A percentile compares a stretch with the other conserved stretches of the same genome.
These are phyloP conservation scores for Hanseniaspora taiwanica DNA, from an alignment of 805 yeast genomes.

Conservation along the genomic window DNA sequence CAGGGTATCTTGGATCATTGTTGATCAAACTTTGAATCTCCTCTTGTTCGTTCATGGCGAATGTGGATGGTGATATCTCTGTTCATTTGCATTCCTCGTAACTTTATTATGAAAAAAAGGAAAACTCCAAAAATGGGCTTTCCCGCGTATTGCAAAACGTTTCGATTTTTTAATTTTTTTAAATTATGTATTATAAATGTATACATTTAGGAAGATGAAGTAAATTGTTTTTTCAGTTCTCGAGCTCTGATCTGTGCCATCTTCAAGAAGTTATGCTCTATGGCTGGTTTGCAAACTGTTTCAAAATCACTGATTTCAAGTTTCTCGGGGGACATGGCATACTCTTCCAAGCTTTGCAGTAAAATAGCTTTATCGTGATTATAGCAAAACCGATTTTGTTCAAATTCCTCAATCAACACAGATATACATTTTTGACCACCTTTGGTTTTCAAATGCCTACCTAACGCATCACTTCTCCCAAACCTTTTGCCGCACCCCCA, in stretches of 20 bases:
- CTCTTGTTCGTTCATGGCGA: slow-evolving; percentile 2
- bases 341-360: neutral
- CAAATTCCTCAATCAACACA: slow-evolving; percentile 46
- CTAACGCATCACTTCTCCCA: slow-evolving; percentile 68
- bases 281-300: neutral
- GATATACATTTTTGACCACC: slow-evolving; percentile 61
- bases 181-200: neutral
- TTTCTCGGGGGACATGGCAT: neutral
- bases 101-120: neutral
- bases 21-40: slow-evolving; percentile 7
- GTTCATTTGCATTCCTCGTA: neutral
- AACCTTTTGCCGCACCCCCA: slow-evolving; percentile 81
- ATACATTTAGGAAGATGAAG: neutral
- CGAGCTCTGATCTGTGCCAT: neutral
- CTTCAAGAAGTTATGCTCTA: neutral
- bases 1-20: slow-evolving; percentile 14
- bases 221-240: neutral
- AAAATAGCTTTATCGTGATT: neutral
- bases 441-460: slow-evolving; percentile 70
- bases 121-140: neutral
- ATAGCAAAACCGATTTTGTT: neutral
- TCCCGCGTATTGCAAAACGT: too few species aligned
- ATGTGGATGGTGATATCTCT: neutral
- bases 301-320: neutral
- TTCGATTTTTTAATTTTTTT: too few species aligned